phyloP scores from a whole-genome alignment of 768 basidiomycete genomes.

The Gloeopeniophorella convolvens region DNA sequence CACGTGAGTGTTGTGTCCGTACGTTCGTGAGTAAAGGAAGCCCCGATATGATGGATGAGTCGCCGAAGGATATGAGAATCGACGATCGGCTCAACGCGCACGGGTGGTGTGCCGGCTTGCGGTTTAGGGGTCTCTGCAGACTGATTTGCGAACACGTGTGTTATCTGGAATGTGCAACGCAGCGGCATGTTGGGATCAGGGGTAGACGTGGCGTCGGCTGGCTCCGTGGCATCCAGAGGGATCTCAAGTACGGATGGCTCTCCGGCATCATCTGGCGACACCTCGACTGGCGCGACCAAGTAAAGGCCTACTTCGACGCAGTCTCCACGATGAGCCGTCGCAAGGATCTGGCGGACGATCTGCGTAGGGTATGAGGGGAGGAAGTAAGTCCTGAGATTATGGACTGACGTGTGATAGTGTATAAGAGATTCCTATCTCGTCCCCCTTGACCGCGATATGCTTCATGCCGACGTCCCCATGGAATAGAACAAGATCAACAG shows the following conservation, averaged over 20 bases:
- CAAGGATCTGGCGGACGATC: conserved; percentile 81
- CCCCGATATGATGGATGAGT: conserved; percentile 54
- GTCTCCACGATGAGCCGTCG: conserved; percentile 63
- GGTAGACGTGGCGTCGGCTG: conserved; percentile 9
- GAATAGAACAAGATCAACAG: conserved; percentile 87
- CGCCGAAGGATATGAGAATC: conserved; percentile 50
- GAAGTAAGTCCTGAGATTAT: neutral
- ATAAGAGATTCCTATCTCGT: conserved; percentile 79
- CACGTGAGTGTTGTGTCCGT: conserved; percentile 45
- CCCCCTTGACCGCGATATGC: conserved; percentile 78
- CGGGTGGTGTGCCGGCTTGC: neutral
- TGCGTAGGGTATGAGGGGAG: conserved; percentile 30
- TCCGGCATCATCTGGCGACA: conserved; percentile 3
- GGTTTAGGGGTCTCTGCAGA: neutral
- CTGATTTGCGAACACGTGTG: conserved; percentile 38
- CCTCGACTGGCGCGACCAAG: conserved; percentile 32
- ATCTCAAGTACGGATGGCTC: conserved; percentile 2
- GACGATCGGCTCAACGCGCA: conserved; percentile 37
- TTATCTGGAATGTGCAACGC: conserved; percentile 52
- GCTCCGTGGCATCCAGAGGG: conserved; percentile 17
- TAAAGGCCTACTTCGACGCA: conserved; percentile 81
- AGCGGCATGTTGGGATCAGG: conserved; percentile 34
- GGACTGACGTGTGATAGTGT: conserved; percentile 75
- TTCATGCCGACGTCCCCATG: conserved; percentile 87
- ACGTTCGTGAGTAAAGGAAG: conserved; percentile 34